phyloP scores from a whole-genome alignment of 139 green algal species.

The Deuterostichococcus epilithicus region DNA sequence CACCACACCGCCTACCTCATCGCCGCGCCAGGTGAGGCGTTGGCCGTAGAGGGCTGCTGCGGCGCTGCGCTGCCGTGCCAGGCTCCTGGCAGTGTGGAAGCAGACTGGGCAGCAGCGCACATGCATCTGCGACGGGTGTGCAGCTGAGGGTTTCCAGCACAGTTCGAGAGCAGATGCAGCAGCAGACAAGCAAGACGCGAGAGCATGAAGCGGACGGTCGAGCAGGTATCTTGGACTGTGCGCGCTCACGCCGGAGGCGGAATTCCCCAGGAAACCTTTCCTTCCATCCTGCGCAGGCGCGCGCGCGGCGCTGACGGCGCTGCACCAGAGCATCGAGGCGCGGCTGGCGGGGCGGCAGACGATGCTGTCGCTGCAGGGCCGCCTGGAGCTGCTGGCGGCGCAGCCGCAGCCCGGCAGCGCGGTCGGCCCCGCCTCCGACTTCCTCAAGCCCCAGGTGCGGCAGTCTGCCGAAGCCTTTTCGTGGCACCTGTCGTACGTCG shows the following conservation, averaged over 20 bases:
- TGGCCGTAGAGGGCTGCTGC: background rate
- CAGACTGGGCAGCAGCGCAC: background rate
- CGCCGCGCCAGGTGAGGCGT: conserved; percentile 34
- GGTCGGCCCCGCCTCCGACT: background rate
- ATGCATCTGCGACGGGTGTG: background rate
- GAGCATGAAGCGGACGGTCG: no score
- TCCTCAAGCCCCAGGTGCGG: background rate
- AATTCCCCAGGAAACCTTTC: background rate
- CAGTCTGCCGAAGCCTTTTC: background rate
- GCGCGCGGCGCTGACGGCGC: conserved; percentile 13
- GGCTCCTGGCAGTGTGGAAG: background rate
- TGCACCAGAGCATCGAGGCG: conserved; percentile 45
- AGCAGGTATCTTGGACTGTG: no score
- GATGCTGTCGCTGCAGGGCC: conserved; percentile 41
- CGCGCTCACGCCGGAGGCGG: background rate
- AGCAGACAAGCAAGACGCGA: no score
- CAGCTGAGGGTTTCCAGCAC: background rate
- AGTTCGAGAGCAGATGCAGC: background rate
- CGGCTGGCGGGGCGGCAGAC: conserved; percentile 40
- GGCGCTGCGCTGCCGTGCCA: background rate
- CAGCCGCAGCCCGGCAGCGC: conserved; percentile 3
- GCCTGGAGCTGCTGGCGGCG: conserved; percentile 52
- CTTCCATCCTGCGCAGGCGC: background rate
- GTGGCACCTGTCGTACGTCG: background rate
- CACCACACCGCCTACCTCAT: conserved; percentile 73